Evolutionary conservation across 1,284 basidiomycete genomes (phyloP).

Genomic region (Boletus holoroseus): DNA sequence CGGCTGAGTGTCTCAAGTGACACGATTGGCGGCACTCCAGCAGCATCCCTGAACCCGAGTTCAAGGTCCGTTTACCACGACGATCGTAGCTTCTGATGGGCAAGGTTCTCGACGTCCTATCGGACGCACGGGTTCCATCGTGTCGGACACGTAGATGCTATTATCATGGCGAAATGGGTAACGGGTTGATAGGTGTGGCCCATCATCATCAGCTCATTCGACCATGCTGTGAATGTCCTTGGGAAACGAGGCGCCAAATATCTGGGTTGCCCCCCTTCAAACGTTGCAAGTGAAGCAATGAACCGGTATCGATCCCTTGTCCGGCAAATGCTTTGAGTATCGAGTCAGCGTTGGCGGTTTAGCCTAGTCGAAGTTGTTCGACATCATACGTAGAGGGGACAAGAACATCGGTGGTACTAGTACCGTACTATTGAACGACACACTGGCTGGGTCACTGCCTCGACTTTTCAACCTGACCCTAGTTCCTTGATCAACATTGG

Average conservation of each 20-base stretch:
- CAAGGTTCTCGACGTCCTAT: not conserved
- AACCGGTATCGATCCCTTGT: not conserved
- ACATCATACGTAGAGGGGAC: not conserved
- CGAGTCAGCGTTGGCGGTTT: not conserved
- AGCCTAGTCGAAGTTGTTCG: not conserved
- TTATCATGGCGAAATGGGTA: not conserved
- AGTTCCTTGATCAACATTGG: too few relatives aligned
- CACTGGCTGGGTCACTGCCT: too few relatives aligned
- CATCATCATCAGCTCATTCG: constrained; percentile 4
- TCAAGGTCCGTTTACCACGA: not conserved
- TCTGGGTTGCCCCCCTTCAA: not conserved
- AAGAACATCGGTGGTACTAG: too few relatives aligned
- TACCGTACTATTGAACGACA: too few relatives aligned
- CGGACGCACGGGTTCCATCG: not conserved
- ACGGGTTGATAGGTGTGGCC: not conserved
- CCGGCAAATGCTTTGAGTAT: too few relatives aligned
- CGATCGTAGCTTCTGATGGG: not conserved
- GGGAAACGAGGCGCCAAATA: constrained; percentile 7
- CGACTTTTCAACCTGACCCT: too few relatives aligned
- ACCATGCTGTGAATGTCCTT: constrained; percentile 10
- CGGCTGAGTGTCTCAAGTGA: not conserved
- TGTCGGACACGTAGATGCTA: not conserved
- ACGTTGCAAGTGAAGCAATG: not conserved
- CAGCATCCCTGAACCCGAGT: constrained; percentile 12
- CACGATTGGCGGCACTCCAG: not conserved